Base-by-base conservation (phyloP, 179 eudicot genomes). In the Pouteria campechiana region DNA sequence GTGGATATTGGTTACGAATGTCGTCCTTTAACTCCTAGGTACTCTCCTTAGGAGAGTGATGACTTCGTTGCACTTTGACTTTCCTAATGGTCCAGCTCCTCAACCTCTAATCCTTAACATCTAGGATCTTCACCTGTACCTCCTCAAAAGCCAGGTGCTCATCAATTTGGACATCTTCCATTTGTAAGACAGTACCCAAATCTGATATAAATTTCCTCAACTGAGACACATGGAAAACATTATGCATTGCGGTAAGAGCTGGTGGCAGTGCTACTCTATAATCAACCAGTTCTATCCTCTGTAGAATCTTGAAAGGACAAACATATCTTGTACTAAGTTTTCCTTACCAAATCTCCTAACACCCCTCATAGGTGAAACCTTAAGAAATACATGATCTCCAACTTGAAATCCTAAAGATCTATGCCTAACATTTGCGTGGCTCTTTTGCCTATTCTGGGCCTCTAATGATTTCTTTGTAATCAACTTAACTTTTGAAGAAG, bases 261-360 rank as follows among this genome's bases (percentile, higher is more conserved):
- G 46, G 14, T 3, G 55, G 46, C 18, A 50, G 14, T 2, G 24
- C 16, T 5, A 50, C 7, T 1, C 25, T 35, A 37, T 50, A 50
- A 2, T 45, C 14, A 3, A 38, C 36, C 1, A 6, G 5, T 2
- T 27, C 37, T 7, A 50, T 13, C n/a, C 46, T 24, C 7, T 50
- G 37, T 2, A 38, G 3, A 12, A 50, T 40, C 25, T 50, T 46
- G n/a, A n/a, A 25, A 20, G 53, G 53, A 8, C 53, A 40, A 33
- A 48, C 35, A 13, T 18, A 48, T 19, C 53, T n/a, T 4, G 53
- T 40, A 9, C 34, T 33, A 8, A 48, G 34, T 22, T 48, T 34
- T 33, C 53, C 53, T 32, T 20, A 18, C 42, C 42, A 25, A 50
- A 37, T 2, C 55, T 19, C 2, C 18, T 1, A 6, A 50, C 35